Percentiles rank a stretch among this genome's conserved stretches.
These are phyloP conservation scores for Spatholobus suberectus DNA, from an alignment of 306 rosid species.

Conservation along the genomic window DNA sequence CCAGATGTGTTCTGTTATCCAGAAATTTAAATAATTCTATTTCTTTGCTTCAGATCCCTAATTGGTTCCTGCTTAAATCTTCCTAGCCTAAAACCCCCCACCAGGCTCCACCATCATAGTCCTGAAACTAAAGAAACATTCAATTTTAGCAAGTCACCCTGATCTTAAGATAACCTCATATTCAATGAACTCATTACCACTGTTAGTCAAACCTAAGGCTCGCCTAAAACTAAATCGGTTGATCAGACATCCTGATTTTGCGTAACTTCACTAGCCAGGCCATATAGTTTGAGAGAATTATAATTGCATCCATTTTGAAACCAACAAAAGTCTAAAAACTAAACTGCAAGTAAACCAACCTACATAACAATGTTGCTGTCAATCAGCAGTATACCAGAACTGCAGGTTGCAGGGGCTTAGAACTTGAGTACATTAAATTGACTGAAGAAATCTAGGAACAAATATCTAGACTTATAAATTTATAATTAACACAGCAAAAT, in stretches of 20 bases:
- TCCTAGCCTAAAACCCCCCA: not conserved
- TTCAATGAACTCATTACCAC: constrained; percentile 20
- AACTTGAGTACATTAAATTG: not conserved
- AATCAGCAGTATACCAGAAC: not conserved
- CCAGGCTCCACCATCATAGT: not conserved
- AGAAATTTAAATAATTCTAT: not conserved
- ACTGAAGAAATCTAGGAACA: not conserved
- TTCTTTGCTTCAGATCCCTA: not conserved
- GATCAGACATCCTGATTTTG: not conserved
- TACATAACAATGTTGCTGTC: not conserved
- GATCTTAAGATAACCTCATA: not conserved
- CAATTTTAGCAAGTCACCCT: not conserved
- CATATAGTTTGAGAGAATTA: not conserved
- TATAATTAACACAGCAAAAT: not conserved
- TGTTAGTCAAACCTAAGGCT: not conserved
- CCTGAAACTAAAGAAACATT: not conserved
- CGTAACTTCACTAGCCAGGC: not conserved
- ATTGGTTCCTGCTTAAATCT: not conserved
- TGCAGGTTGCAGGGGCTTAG: not conserved
- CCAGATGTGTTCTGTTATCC: not conserved
- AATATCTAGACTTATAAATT: not conserved
- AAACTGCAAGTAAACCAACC: not conserved
- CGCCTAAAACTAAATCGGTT: not conserved
- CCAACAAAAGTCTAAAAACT: not conserved
- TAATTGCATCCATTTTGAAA: not conserved